These are phyloP conservation scores for Fraxinus anomala DNA, from an alignment of 257 asterid species.

Conservation along the genomic window DNA sequence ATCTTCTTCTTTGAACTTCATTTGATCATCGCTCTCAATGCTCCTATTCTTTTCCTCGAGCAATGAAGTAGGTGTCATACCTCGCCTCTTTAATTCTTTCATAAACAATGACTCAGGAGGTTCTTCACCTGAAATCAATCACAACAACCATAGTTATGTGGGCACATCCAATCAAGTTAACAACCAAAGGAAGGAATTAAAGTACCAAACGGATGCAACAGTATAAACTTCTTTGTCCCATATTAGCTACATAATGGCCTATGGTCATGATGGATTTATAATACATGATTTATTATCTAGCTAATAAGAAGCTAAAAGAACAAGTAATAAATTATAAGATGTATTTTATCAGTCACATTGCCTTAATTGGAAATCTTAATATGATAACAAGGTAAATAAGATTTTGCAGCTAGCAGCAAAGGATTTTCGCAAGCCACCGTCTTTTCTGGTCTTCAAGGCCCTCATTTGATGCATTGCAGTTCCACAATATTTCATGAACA, in stretches of 20 bases:
- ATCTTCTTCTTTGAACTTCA: slow-evolving; percentile 72
- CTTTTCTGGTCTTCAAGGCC: background rate
- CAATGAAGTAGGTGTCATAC: slow-evolving; percentile 93
- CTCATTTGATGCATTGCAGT: background rate
- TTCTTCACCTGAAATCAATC: slow-evolving; percentile 69
- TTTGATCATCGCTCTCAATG: slow-evolving; percentile 48
- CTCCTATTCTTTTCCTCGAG: slow-evolving; percentile 74
- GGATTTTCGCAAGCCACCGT: background rate
- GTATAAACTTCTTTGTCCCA: background rate
- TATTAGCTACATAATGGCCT: background rate
- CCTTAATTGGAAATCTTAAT: background rate
- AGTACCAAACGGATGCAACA: background rate
- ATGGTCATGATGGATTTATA: background rate
- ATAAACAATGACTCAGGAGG: slow-evolving; percentile 91
- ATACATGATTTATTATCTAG: background rate
- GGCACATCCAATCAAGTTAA: slow-evolving; percentile 16
- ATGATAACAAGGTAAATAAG: background rate
- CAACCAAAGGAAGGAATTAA: slow-evolving; percentile 3
- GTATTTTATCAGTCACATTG: background rate
- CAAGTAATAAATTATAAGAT: background rate
- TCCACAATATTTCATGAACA: background rate
- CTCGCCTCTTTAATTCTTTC: slow-evolving; percentile 88
- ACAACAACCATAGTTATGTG: background rate
- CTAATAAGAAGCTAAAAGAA: background rate
- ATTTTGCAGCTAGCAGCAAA: background rate